Percentiles rank a stretch among this genome's conserved stretches.
These are phyloP conservation scores for Hericium coralloides DNA, from an alignment of 768 basidiomycete species.

Conservation along the genomic window DNA sequence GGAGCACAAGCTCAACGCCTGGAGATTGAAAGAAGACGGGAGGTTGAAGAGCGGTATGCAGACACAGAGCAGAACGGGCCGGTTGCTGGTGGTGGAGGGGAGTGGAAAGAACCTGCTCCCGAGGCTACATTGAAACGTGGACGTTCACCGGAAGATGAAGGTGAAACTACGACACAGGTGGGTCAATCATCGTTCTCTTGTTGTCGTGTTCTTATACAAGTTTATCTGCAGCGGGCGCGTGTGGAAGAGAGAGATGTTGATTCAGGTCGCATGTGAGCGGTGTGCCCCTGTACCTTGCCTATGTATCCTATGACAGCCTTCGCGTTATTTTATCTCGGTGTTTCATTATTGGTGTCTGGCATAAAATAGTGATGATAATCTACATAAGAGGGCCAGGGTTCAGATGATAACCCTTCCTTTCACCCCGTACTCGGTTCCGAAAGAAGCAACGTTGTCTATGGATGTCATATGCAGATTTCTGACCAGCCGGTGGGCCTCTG, in stretches of 20 bases:
- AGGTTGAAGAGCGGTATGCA: constrained; percentile 81
- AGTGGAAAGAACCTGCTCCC: constrained; percentile 61
- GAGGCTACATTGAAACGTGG: constrained; percentile 49
- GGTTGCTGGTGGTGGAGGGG: constrained; percentile 76
- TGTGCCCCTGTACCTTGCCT: constrained; percentile 8
- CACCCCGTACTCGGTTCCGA: constrained; percentile 32
- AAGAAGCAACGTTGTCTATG: constrained; percentile 24
- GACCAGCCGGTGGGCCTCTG: constrained; percentile 65
- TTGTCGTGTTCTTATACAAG: neutral
- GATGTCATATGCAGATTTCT: constrained; percentile 53
- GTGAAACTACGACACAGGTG: constrained; percentile 47
- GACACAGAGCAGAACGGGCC: constrained; percentile 75
- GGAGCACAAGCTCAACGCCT: constrained; percentile 75
- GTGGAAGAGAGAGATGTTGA: constrained; percentile 58
- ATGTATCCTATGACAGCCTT: constrained; percentile 9
- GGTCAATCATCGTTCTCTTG: constrained; percentile 17
- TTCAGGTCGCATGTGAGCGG: constrained; percentile 5
- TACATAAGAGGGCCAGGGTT: constrained; percentile 16
- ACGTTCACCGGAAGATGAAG: constrained; percentile 75
- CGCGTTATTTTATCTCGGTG: neutral
- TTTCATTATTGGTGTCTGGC: neutral
- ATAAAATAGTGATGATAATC: neutral
- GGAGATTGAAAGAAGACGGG: constrained; percentile 67
- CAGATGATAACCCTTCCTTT: constrained; percentile 45
- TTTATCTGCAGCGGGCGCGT: constrained; percentile 49